phyloP scores from a whole-genome alignment of 768 basidiomycete genomes.

The Ramaria sp. region DNA sequence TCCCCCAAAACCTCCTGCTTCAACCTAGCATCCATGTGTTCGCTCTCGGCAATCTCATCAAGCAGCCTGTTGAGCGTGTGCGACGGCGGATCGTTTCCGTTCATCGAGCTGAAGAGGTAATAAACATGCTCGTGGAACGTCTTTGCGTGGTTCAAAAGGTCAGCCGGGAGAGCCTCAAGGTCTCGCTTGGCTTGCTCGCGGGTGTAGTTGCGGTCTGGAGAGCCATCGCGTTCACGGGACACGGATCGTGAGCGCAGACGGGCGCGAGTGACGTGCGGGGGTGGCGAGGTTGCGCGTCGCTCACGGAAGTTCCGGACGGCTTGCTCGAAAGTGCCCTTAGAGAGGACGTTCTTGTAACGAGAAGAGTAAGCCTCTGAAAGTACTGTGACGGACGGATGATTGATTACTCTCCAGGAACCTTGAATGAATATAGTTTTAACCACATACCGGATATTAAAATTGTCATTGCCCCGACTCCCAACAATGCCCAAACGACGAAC shows the following conservation, averaged over 20 bases:
- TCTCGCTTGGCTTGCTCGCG: slow-evolving; percentile 17
- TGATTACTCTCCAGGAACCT: not conserved
- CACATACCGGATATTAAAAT: slow-evolving; percentile 53
- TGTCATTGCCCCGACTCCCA: slow-evolving; percentile 70
- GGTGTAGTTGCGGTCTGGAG: slow-evolving; percentile 5
- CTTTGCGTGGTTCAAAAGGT: slow-evolving; percentile 26
- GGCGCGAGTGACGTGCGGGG: not conserved
- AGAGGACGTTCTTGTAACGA: slow-evolving; percentile 49
- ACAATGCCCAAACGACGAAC: slow-evolving; percentile 68
- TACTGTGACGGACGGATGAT: slow-evolving; percentile 26
- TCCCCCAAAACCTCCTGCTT: slow-evolving; percentile 34
- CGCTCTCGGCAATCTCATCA: slow-evolving; percentile 29
- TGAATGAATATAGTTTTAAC: not conserved
- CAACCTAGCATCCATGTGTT: slow-evolving; percentile 21
- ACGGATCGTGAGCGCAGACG: not conserved
- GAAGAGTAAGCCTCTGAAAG: slow-evolving; percentile 55
- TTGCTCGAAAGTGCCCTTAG: slow-evolving; percentile 28
- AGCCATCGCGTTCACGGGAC: not conserved
- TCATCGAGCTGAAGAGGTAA: slow-evolving; percentile 17
- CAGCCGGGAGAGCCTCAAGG: slow-evolving; percentile 28
- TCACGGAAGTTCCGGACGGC: slow-evolving; percentile 36
- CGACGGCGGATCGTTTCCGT: slow-evolving; percentile 10
- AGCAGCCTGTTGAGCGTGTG: slow-evolving; percentile 24
- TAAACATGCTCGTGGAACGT: slow-evolving; percentile 32
- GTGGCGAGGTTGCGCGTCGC: slow-evolving; percentile 13